Percentiles rank a stretch among this genome's conserved stretches.
These are phyloP conservation scores for Gossypium trilobum DNA, from an alignment of 441 rosid species.

Conservation along the genomic window DNA sequence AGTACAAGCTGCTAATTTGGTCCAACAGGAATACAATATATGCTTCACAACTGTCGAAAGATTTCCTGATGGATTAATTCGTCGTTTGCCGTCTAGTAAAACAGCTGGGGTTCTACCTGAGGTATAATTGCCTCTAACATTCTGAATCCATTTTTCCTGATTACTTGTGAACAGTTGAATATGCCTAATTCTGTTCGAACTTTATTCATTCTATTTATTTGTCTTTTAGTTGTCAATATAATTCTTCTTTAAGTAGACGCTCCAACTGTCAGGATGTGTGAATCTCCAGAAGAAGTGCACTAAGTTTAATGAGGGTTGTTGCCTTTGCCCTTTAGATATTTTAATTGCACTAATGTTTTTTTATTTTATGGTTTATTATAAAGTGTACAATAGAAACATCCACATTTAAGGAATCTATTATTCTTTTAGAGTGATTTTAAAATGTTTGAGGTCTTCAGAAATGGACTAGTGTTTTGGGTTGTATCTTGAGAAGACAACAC, in stretches of 20 bases:
- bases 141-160: background rate
- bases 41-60: conserved; percentile 90
- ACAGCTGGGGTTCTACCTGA: conserved; percentile 80
- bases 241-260: background rate
- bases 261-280: background rate
- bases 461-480: background rate
- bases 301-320: background rate
- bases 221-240: background rate
- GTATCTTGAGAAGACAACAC: background rate
- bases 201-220: background rate
- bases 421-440: background rate
- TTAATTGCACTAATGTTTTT: background rate
- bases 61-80: conserved; percentile 59
- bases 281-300: background rate
- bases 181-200: conserved; percentile 1
- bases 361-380: background rate
- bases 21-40: conserved; percentile 81
- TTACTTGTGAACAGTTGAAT: background rate
- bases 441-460: background rate
- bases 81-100: conserved; percentile 58
- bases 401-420: background rate
- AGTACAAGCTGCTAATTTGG: conserved; percentile 14
- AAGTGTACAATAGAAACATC: background rate
- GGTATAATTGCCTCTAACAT: conserved; percentile 33
- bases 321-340: background rate